These are phyloP conservation scores for Solanum chacoense DNA, from an alignment of 305 asterid genomes.

Conservation along the genomic window DNA sequence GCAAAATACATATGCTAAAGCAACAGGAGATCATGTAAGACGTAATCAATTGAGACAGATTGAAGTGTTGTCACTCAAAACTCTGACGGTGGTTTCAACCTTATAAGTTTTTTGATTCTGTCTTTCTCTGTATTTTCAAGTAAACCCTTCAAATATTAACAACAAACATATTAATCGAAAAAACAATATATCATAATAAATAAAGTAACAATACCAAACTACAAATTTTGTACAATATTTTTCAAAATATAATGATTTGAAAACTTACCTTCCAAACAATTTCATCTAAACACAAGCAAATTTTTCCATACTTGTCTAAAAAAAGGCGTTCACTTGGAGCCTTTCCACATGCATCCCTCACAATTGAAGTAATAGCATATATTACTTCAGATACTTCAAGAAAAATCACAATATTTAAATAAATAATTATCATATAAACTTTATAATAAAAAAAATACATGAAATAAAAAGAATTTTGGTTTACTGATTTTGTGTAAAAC, in stretches of 20 bases:
- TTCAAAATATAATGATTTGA: background rate
- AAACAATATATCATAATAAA: background rate
- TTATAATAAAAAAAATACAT: background rate
- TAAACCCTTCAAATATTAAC: conserved; percentile 18
- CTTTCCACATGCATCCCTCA: conserved; percentile 89
- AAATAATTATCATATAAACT: background rate
- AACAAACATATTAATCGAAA: background rate
- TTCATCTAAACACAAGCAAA: conserved; percentile 93
- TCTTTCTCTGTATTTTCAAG: conserved; percentile 92
- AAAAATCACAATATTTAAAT: background rate
- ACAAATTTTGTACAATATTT: background rate
- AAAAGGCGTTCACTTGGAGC: conserved; percentile 84
- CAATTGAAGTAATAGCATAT: conserved; percentile 63
- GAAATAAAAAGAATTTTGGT: background rate
- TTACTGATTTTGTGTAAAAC: background rate
- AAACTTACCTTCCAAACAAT: conserved; percentile 71
- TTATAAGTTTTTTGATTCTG: conserved; percentile 62
- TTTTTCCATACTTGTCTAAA: conserved; percentile 87
- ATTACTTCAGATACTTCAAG: conserved; percentile 67
- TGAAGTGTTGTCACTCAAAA: conserved; percentile 18
- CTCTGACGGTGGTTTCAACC: conserved; percentile 61
- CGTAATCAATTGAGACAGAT: too few species aligned
- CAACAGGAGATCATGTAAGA: too few species aligned
- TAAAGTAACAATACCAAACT: background rate
- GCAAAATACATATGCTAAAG: background rate